These are phyloP conservation scores for Cinnamomum micranthum DNA, from an alignment of 164 flowering plant genomes.

Conservation along the genomic window DNA sequence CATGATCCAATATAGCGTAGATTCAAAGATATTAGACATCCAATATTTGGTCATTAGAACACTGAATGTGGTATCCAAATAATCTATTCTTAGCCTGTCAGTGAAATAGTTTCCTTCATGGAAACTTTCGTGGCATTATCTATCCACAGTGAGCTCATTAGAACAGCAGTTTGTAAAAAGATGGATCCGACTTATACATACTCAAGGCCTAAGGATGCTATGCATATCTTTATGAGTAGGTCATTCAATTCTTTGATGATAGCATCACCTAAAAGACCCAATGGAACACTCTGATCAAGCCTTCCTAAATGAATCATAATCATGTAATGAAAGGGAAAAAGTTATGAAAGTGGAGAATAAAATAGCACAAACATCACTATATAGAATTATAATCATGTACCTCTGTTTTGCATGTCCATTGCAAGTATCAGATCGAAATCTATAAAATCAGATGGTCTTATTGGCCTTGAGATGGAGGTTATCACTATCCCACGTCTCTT, in stretches of 20 bases:
- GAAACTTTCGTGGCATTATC: background rate
- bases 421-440: slow-evolving; percentile 57
- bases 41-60: background rate
- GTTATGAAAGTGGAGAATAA: too few species aligned
- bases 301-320: too few species aligned
- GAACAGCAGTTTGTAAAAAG: background rate
- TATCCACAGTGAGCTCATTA: background rate
- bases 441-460: slow-evolving; percentile 20
- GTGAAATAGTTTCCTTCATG: background rate
- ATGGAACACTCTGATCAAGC: too few species aligned
- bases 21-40: too few species aligned
- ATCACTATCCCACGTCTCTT: slow-evolving; percentile 82
- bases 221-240: background rate
- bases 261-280: too few species aligned
- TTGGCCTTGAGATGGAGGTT: slow-evolving; percentile 91
- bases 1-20: background rate
- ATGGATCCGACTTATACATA: background rate
- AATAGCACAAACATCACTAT: background rate
- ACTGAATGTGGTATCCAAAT: background rate
- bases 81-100: background rate
- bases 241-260: too few species aligned
- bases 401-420: slow-evolving; percentile 89
- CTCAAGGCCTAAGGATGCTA: background rate
- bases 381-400: slow-evolving; percentile 25
- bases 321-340: background rate